Evolutionary conservation across 768 basidiomycete genomes (phyloP).

Genomic region (Candolleomyces eurysporus): DNA sequence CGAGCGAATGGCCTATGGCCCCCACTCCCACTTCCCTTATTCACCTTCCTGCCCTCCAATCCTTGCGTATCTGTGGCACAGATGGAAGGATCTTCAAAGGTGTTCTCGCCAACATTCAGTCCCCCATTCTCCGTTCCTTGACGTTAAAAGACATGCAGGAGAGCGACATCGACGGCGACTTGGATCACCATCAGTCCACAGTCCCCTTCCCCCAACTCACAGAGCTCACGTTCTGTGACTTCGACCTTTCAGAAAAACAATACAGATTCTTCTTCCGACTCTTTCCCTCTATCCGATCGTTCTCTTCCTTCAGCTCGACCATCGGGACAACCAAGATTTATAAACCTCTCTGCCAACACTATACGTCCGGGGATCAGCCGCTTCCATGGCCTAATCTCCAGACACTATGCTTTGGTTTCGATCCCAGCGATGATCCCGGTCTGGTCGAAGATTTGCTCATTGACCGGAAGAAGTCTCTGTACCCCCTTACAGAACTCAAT

Average conservation of each 20-base stretch:
- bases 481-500: conserved; percentile 28
- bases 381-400: conserved; percentile 35
- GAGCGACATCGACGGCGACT: conserved; percentile 32
- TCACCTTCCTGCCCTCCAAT: conserved; percentile 32
- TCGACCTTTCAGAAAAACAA: conserved; percentile 32
- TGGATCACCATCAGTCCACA: not conserved
- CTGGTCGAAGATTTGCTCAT: conserved; percentile 23
- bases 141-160: conserved; percentile 42
- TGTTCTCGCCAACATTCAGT: conserved; percentile 36
- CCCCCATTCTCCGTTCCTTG: conserved; percentile 38
- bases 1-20: not conserved
- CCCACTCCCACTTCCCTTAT: not conserved
- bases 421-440: conserved; percentile 24
- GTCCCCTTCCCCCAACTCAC: conserved; percentile 32
- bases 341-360: not conserved
- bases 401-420: conserved; percentile 29
- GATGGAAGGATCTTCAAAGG: conserved; percentile 35
- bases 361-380: conserved; percentile 3
- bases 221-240: conserved; percentile 39
- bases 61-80: conserved; percentile 40
- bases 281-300: conserved; percentile 33
- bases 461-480: conserved; percentile 20
- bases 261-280: conserved; percentile 28
- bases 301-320: conserved; percentile 24
- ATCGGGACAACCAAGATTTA: conserved; percentile 13